Evolutionary conservation across 108 stramenopile species (phyloP), one percentile per base, ranked within the genome.

Genomic region (Epithemia pelagica): DNA sequence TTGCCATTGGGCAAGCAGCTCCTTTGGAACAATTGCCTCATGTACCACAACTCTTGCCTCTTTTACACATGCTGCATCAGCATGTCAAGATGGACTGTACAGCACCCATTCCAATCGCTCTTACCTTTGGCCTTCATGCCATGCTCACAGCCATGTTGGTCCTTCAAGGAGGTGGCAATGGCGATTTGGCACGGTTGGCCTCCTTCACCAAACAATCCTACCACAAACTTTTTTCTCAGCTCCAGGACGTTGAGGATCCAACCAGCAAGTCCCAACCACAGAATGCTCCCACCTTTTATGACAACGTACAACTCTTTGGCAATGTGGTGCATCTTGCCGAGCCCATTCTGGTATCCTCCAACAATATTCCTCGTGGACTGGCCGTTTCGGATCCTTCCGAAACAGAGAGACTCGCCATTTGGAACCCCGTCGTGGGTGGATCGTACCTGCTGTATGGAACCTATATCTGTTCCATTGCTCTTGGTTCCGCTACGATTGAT

Each of bases 41-140:
- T 30, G 8, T 23, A 2, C 1, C 24, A 30, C 27, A 60, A 21
- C 30, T 60, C 28, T 28, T 60, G 18, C 27, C 59, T 1, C 21
- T 60, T 1, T 28, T 60, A 1, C 20, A 60, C 10, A 19, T 60
- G 25, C 27, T 60, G 59, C 59, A 28, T 2, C 59, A 28, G 21
- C 59, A 60, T 51, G 21, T 57, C 1, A 30, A 67, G 56, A 52
- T 22, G 10, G 33, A 26, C 37, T 28, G 21, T 21, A 51, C 20
- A 24, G 31, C n/a, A 21, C 24, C 66, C 10, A 52, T 67, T 1
- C 66, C 66, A 20, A 67, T 67, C 3, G 54, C 21, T 25, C 1
- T 67, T 2, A 26, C 66, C 8, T 67, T 67, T 31, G 66, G 66
- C 20, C 23, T 67, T 2, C 66, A 67, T 57, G 53, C 66, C 21